Conservation (phyloP, 1,139 yeast species). For the Taphrina betulina region DNA sequence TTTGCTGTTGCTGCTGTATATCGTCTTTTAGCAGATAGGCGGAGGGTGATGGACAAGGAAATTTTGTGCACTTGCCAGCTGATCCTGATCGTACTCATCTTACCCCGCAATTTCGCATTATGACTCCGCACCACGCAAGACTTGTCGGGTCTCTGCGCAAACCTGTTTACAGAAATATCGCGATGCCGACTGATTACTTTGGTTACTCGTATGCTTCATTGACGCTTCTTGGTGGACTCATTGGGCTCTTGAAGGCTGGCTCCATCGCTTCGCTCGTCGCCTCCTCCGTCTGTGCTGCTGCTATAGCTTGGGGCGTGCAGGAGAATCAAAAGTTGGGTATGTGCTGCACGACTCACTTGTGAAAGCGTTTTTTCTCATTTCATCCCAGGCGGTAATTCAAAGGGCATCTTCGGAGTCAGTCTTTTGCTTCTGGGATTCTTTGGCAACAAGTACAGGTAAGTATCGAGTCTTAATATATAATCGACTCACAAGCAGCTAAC, state of each 20-base stretch:
- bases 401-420: constrained; percentile 2
- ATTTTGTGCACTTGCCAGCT: too few relatives aligned
- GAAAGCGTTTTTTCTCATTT: too few relatives aligned
- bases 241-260: constrained; percentile 28
- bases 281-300: constrained; percentile 24
- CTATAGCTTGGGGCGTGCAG: constrained; percentile 19
- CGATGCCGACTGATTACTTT: constrained; percentile 9
- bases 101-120: too few relatives aligned
- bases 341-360: too few relatives aligned
- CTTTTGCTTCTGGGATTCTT: constrained; percentile 11
- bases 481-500: background rate
- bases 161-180: background rate
- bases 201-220: constrained; percentile 7
- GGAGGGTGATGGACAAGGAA: too few relatives aligned
- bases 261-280: constrained; percentile 30
- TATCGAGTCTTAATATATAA: background rate
- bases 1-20: too few relatives aligned
- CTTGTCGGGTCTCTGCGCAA: too few relatives aligned
- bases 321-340: constrained; percentile 14
- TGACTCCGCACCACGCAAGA: too few relatives aligned
- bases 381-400: constrained; percentile 6
- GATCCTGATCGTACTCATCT: too few relatives aligned
- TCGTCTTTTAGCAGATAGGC: too few relatives aligned
- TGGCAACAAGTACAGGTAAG: constrained; percentile 18
- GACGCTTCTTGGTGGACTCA: constrained; percentile 29